phyloP scores from a whole-genome alignment of 2,329 filamentous ascomycete genomes.

The Paraconiothyrium brasiliense region DNA sequence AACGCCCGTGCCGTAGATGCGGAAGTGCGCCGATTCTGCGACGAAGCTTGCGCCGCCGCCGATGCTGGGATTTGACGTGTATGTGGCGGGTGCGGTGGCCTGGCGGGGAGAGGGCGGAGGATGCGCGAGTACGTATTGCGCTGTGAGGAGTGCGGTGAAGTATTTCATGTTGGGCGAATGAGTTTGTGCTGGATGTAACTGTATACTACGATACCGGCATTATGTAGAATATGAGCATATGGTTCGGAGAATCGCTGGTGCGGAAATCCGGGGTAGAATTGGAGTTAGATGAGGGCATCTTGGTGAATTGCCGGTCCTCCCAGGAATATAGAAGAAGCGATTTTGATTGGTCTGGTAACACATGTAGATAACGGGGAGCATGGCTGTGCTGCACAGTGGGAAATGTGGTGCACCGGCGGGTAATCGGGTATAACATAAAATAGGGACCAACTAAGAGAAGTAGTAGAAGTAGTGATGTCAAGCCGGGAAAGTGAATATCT shows the following conservation, averaged over 20 bases:
- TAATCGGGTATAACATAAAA: neutral
- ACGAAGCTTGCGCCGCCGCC: slow-evolving; percentile 21
- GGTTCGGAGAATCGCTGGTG: neutral
- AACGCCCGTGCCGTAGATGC: slow-evolving; percentile 45
- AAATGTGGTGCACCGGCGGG: neutral
- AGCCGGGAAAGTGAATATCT: neutral
- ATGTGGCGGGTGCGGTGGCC: slow-evolving; percentile 22
- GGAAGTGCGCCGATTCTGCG: slow-evolving; percentile 50
- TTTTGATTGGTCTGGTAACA: neutral
- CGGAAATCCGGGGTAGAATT: neutral
- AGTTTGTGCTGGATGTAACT: neutral
- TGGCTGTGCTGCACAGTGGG: neutral
- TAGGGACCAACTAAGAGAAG: neutral
- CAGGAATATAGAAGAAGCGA: neutral
- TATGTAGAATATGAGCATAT: neutral
- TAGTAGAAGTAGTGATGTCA: too few relatives aligned
- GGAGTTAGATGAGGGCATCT: neutral
- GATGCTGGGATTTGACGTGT: slow-evolving; percentile 26
- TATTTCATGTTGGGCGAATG: neutral
- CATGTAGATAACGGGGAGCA: neutral
- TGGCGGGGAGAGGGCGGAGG: slow-evolving; percentile 11
- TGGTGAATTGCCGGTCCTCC: neutral
- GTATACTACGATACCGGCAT: neutral
- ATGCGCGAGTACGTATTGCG: neutral
- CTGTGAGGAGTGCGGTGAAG: neutral